Percentiles rank a stretch among this genome's conserved stretches.
Conservation (phyloP, 805 yeast species). For the Candida alai region DNA sequence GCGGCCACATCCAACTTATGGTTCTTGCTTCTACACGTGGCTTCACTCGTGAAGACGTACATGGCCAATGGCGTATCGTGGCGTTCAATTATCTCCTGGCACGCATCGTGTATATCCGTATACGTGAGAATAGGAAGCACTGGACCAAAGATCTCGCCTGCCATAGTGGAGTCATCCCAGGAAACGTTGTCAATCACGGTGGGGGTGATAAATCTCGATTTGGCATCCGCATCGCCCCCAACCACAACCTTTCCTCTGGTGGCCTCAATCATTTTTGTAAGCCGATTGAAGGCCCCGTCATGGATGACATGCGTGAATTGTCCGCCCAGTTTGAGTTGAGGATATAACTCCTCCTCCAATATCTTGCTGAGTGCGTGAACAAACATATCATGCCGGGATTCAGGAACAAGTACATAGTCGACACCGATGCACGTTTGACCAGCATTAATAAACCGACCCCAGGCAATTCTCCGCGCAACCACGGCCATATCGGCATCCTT, state of each 20-base stretch:
- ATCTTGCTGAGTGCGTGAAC: conserved; percentile 38
- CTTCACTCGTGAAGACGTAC: conserved; percentile 55
- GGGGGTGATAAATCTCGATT: conserved; percentile 58
- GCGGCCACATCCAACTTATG: conserved; percentile 41
- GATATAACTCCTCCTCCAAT: conserved; percentile 43
- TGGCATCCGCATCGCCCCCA: conserved; percentile 42
- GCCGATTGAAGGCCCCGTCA: conserved; percentile 47
- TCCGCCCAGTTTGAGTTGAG: conserved; percentile 15
- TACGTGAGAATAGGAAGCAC: conserved; percentile 69
- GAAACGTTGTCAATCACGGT: conserved; percentile 60
- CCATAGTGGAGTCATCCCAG: conserved; percentile 70
- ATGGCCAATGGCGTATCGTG: conserved; percentile 80
- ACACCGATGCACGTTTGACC: conserved; percentile 93
- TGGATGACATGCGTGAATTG: conserved; percentile 59
- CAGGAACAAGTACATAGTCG: conserved; percentile 73
- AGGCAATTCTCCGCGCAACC: conserved; percentile 57
- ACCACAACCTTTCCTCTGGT: conserved; percentile 51
- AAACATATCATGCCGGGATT: conserved; percentile 49
- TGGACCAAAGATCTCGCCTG: conserved; percentile 81
- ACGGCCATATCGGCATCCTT: conserved; percentile 38
- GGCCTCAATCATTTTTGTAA: conserved; percentile 39
- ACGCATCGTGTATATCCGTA: conserved; percentile 39
- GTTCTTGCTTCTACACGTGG: conserved; percentile 45
- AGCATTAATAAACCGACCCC: conserved; percentile 75
- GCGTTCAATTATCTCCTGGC: conserved; percentile 38